Conservation (phyloP, 2,329 filamentous ascomycete species). For the Byssochlamys sp. region DNA sequence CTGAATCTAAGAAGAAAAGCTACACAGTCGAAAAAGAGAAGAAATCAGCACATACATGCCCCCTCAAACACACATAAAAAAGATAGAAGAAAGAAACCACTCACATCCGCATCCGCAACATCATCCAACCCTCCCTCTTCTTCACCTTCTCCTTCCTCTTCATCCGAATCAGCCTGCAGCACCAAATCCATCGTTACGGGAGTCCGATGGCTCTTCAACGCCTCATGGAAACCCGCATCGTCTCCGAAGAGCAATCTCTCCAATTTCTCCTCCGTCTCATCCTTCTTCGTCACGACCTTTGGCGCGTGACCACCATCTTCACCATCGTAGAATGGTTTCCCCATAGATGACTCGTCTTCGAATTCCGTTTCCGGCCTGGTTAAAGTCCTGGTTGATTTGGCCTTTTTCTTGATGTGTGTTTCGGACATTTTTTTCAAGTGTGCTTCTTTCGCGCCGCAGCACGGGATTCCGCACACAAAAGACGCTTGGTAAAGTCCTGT, state of each 20-base stretch:
- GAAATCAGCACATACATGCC: not conserved
- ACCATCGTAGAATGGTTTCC: not conserved
- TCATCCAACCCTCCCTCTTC: slow-evolving; percentile 50
- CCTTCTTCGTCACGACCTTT: slow-evolving; percentile 51
- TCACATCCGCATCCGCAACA: slow-evolving; percentile 63
- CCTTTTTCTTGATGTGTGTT: not conserved
- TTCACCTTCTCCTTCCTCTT: slow-evolving; percentile 36
- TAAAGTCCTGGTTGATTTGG: not conserved
- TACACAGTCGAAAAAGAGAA: slow-evolving; percentile 15
- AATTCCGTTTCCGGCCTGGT: not conserved
- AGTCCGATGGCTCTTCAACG: slow-evolving; percentile 52
- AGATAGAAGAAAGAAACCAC: slow-evolving; percentile 11
- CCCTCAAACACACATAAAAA: not conserved
- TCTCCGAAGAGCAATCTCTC: slow-evolving; percentile 85
- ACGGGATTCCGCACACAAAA: not conserved
- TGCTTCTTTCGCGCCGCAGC: not conserved
- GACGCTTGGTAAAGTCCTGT: not conserved
- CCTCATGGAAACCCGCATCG: slow-evolving; percentile 67
- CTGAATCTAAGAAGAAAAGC: slow-evolving; percentile 75
- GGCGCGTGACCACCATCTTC: slow-evolving; percentile 3
- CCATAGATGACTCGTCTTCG: not conserved
- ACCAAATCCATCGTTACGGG: slow-evolving; percentile 32
- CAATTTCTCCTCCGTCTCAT: slow-evolving; percentile 73
- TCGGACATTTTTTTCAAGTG: not conserved
- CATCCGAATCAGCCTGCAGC: slow-evolving; percentile 21